phyloP scores from a whole-genome alignment of 176 grass and related monocot species.

The Oryza meyeriana region DNA sequence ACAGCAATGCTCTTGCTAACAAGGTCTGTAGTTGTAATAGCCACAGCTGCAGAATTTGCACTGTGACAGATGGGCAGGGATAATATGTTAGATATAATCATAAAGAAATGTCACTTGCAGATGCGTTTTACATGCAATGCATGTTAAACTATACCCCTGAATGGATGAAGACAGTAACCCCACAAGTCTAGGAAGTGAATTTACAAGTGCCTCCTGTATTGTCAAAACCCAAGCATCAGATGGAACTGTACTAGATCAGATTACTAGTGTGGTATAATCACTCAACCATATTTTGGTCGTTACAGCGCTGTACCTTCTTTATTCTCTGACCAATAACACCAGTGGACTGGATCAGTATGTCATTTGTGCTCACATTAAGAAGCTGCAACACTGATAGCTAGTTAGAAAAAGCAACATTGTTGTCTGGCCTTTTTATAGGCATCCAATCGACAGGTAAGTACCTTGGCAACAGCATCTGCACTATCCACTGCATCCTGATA shows the following conservation, averaged over 20 bases:
- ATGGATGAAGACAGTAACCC: slow-evolving; percentile 66
- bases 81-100: not conserved
- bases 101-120: not conserved
- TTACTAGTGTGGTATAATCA: slow-evolving; percentile 3
- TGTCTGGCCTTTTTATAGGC: not conserved
- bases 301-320: slow-evolving; percentile 60
- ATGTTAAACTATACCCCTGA: slow-evolving; percentile 57
- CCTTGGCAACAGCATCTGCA: slow-evolving; percentile 87
- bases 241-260: slow-evolving; percentile 19
- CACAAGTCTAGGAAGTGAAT: slow-evolving; percentile 88
- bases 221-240: slow-evolving; percentile 38
- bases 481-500: slow-evolving; percentile 93
- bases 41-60: slow-evolving; percentile 76
- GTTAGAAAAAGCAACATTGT: slow-evolving; percentile 21
- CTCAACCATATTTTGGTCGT: not conserved
- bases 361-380: slow-evolving; percentile 58
- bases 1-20: slow-evolving; percentile 98
- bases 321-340: slow-evolving; percentile 98
- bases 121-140: not conserved
- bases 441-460: slow-evolving; percentile 24
- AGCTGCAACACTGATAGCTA: slow-evolving; percentile 46
- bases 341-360: slow-evolving; percentile 88
- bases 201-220: slow-evolving; percentile 85
- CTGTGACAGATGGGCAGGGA: slow-evolving; percentile 32
- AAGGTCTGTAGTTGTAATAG: slow-evolving; percentile 98